Evolutionary conservation across 2,329 filamentous ascomycete genomes (phyloP), one percentile per base, ranked within the genome.

Genomic region (Fusarium buxicola): DNA sequence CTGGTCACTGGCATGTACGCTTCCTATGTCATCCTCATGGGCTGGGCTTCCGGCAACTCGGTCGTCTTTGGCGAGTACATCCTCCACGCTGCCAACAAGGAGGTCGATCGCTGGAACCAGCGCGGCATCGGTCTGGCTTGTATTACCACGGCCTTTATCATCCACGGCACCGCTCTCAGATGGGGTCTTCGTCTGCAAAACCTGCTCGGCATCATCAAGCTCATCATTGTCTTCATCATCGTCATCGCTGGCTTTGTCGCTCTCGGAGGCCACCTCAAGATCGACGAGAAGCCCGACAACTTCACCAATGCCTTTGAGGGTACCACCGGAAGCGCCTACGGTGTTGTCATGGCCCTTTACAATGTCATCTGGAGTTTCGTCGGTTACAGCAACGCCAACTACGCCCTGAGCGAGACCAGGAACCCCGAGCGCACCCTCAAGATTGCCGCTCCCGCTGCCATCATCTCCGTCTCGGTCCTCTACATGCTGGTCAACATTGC

Each of bases 11-110:
- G 81, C 12, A 76, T 89, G 52, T 89, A 88, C 73, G 78, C 82
- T 5, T 82, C 83, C 27, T 89, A 89, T 60, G 84, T 88, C 11
- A 69, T 90, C 24, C 80, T 90, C 2, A 81, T 90, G 15, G 86
- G 84, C 11, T 90, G 86, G 86, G 86, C 87, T 0, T 85, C 84
- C 7, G 85, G 85, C 12, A 91, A 91, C 74, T 89, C 84, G 1
- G 85, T 91, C 61, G 82, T 90, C 34, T 90, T 91, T 63, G 88
- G 88, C 58, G 87, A 90, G 71, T 91, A 91, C 74, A 86, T 91
- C 54, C 81, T 91, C 2, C 82, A 88, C 69, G 89, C 88, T 8
- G 85, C 88, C 10, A 77, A 86, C 11, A 80, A 86, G 18, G 83
- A 90, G 63, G 84, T 88, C 21, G 82, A 78, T 44, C 80, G 87